Evolutionary conservation across 148 eudicot genomes (phyloP), one percentile per base, ranked within the genome.

Genomic region (Camellia sinensis): DNA sequence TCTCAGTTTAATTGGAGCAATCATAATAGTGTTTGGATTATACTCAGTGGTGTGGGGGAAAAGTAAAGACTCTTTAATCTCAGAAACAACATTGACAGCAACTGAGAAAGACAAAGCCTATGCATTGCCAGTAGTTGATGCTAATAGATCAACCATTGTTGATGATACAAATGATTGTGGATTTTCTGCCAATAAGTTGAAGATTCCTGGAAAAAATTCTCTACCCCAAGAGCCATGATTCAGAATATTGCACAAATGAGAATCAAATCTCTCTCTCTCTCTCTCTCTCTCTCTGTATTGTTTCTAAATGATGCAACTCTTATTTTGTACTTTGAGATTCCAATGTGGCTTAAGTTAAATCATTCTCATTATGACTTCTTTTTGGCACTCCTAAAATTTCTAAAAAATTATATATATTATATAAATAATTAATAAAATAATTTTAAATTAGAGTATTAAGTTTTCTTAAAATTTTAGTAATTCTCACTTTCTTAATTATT

Each of bases 41-140:
- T 82, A 82, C 84, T 82, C 56, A 21, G 84, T 82, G 81, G 84
- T 82, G 77, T 77, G 84, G 84, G 84, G 80, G 0, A 82, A 82
- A 72, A 82, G 84, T 54, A 82, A 77, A 71, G 84, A 82, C 59
- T 67, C 48, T 56, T 53, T 46, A 3, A 61, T 3, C 83, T 81
- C 75, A 22, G 21, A 57, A 12, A 21, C 13, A 11, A 48, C 44
- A n/a, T 17, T 43, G 7, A 44, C 43, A 3, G 40, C 11, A 3
- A 15, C 3, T 64, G 80, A 77, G 45, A 57, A 71, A 50, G 80
- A 64, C 10, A 71, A 21, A 41, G 80, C 64, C 6, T 65, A 82
- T 52, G 71, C 77, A 63, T 56, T 82, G 62, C 84, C 84, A 71
- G 62, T 76, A 60, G 72, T 70, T 50, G 65, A 37, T 52, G 17